These are phyloP conservation scores for Marchantia paleacea DNA, from an alignment of 225 moss, liverwort and hornwort genomes.

Conservation along the genomic window DNA sequence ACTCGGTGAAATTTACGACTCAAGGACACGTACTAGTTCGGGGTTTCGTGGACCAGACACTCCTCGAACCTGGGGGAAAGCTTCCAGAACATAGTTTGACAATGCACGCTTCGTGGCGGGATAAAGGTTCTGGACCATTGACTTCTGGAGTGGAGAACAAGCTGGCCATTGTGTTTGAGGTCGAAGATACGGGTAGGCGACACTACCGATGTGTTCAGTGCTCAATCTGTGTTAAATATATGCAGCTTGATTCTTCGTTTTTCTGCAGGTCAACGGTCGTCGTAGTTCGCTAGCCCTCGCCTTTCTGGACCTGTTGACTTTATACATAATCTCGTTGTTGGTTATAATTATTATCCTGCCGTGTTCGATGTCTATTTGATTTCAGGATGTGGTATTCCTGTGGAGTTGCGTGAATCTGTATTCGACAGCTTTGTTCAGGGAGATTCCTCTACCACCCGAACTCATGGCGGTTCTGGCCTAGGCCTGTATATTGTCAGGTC, in stretches of 20 bases:
- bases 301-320: no score
- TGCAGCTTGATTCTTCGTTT: not conserved
- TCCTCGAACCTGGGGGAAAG: constrained; percentile 27
- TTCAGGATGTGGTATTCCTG: constrained; percentile 39
- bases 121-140: constrained; percentile 30
- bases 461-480: constrained; percentile 40
- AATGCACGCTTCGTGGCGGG: constrained; percentile 17
- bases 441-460: constrained; percentile 38
- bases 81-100: constrained; percentile 10
- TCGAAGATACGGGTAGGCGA: constrained; percentile 41
- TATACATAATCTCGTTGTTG: not conserved
- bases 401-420: constrained; percentile 38
- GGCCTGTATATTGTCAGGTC: constrained; percentile 46
- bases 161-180: constrained; percentile 41
- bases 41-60: constrained; percentile 41
- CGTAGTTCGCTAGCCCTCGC: no score
- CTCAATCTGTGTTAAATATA: not conserved
- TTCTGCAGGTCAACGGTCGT: not conserved
- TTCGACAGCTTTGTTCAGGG: constrained; percentile 50
- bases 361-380: not conserved
- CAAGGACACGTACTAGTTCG: constrained; percentile 37
- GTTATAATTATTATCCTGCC: not conserved
- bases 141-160: constrained; percentile 23
- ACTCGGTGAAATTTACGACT: constrained; percentile 43
- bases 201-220: not conserved